Conservation (phyloP, 805 yeast species). For the Ogataea philodendri region DNA sequence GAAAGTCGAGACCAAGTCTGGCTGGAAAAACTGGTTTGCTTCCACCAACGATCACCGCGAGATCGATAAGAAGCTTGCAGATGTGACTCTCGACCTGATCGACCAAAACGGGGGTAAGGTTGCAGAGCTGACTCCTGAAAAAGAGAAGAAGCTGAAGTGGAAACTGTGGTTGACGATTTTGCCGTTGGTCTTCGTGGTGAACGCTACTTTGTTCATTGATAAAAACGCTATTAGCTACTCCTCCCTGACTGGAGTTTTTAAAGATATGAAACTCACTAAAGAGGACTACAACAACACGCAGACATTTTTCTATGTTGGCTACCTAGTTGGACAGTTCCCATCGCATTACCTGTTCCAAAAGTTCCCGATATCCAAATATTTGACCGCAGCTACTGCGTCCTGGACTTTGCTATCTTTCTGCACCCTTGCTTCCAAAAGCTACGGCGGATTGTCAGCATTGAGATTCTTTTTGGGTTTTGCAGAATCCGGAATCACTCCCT, state of each 20-base stretch:
- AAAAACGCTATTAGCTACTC: slow-evolving; percentile 51
- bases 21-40: slow-evolving; percentile 6
- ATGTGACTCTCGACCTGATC: slow-evolving; percentile 23
- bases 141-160: slow-evolving; percentile 38
- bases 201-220: slow-evolving; percentile 47
- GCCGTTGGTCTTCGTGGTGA: slow-evolving; percentile 38
- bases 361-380: slow-evolving; percentile 23
- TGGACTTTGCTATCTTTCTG: slow-evolving; percentile 10
- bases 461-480: slow-evolving; percentile 38
- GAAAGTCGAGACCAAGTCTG: too few species aligned
- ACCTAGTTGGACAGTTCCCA: slow-evolving; percentile 45
- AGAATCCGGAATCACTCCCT: slow-evolving; percentile 30
- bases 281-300: slow-evolving; percentile 44
- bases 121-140: slow-evolving; percentile 42
- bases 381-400: slow-evolving; percentile 6
- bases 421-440: slow-evolving; percentile 20
- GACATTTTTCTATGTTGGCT: slow-evolving; percentile 48
- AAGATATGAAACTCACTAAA: slow-evolving; percentile 43
- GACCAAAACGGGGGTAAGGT: slow-evolving; percentile 20
- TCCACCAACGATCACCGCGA: slow-evolving; percentile 3
- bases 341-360: slow-evolving; percentile 42
- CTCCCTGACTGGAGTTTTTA: slow-evolving; percentile 45
- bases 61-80: slow-evolving; percentile 22
- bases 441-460: slow-evolving; percentile 34
- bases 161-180: slow-evolving; percentile 39